Evolutionary conservation across 768 basidiomycete genomes (phyloP).

Genomic region (Hemileccinum impolitum): DNA sequence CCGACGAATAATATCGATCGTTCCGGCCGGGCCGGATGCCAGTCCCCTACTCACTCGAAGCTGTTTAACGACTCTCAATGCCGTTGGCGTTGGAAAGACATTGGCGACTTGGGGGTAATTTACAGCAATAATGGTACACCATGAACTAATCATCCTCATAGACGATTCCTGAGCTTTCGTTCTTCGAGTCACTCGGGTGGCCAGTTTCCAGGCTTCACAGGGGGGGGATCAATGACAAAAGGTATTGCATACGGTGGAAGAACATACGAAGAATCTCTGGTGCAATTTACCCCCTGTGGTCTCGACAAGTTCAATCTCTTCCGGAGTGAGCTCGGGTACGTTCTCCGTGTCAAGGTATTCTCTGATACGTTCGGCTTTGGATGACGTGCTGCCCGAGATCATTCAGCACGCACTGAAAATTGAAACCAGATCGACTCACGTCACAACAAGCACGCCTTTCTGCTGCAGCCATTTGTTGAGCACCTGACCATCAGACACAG

Average conservation of each 20-base stretch:
- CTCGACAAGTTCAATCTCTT: conserved; percentile 26
- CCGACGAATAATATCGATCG: too few species aligned
- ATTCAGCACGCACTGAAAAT: background rate
- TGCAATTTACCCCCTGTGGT: conserved; percentile 22
- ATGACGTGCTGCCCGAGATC: conserved; percentile 27
- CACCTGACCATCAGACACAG: conserved; percentile 30
- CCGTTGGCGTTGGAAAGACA: too few species aligned
- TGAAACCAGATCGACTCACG: conserved; percentile 16
- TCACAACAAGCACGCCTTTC: conserved; percentile 29
- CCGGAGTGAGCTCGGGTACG: conserved; percentile 25
- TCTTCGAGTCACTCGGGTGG: conserved; percentile 12
- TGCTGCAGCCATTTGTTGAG: conserved; percentile 30
- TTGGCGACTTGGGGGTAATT: background rate
- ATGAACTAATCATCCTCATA: too few species aligned
- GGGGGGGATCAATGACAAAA: background rate
- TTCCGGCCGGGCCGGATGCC: too few species aligned
- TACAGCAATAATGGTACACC: background rate
- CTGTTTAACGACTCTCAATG: background rate
- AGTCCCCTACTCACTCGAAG: too few species aligned
- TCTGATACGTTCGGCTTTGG: conserved; percentile 30
- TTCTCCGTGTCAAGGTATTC: conserved; percentile 32
- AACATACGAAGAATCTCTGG: conserved; percentile 27
- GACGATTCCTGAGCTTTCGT: background rate
- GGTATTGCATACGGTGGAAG: background rate
- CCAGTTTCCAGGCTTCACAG: conserved; percentile 17